These are phyloP conservation scores for Hymenoscyphus linearis DNA, from an alignment of 2,329 filamentous ascomycete genomes.

Conservation along the genomic window DNA sequence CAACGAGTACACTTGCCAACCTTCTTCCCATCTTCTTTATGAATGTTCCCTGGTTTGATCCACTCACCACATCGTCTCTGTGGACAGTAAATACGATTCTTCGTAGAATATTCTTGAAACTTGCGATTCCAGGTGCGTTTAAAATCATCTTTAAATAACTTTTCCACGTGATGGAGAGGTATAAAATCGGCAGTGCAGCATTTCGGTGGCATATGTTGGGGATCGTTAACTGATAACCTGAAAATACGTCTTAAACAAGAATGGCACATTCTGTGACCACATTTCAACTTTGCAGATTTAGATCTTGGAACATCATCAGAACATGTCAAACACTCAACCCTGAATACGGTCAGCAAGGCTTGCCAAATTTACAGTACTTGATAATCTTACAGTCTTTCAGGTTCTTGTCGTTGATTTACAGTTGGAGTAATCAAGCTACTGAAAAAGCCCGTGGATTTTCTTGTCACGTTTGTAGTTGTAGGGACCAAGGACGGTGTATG, in stretches of 20 bases:
- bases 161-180: conserved; percentile 68
- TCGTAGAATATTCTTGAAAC: conserved; percentile 69
- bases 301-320: conserved; percentile 58
- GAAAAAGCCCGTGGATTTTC: conserved; percentile 20
- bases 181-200: conserved; percentile 75
- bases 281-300: conserved; percentile 66
- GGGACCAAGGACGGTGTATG: conserved; percentile 13
- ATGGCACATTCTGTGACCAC: conserved; percentile 77
- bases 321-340: conserved; percentile 69
- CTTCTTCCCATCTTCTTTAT: conserved; percentile 54
- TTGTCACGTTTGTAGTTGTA: conserved; percentile 15
- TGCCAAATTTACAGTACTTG: not conserved
- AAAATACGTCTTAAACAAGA: conserved; percentile 71
- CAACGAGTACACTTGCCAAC: conserved; percentile 67
- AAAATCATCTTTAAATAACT: conserved; percentile 67
- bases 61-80: conserved; percentile 67
- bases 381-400: conserved; percentile 26
- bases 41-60: conserved; percentile 70
- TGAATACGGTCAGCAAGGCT: conserved; percentile 33
- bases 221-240: conserved; percentile 68
- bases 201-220: conserved; percentile 76
- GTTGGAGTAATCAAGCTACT: conserved; percentile 22
- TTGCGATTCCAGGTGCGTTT: conserved; percentile 78
- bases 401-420: conserved; percentile 19
- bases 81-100: conserved; percentile 74